Base-by-base conservation (phyloP, 305 asterid genomes). In the Fraxinus latifolia region DNA sequence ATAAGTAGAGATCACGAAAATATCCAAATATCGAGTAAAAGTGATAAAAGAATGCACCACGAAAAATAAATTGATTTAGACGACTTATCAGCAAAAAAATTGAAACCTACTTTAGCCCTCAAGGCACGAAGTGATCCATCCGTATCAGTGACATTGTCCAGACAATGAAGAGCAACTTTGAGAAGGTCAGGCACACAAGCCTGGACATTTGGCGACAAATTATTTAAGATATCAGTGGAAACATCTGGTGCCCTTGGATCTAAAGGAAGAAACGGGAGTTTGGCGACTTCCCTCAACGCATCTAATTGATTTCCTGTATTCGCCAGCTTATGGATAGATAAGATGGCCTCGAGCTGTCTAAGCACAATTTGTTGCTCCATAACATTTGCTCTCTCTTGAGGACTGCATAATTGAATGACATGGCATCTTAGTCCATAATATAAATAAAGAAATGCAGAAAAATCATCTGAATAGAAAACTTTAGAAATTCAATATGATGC, bases 61-160 rank as follows among this genome's bases (percentile, higher is more conserved):
- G 19, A 33, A 75, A 31, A 34, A 71, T 15, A 76, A 68, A 68
- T 14, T 17, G 32, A 60, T 78, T n/a, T 21, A 14, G 42, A n/a
- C 32, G 3, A 33, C 74, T 19, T 34, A 77, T 33, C 3, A 25
- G 14, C 15, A 77, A 32, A 78, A 32, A 34, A 29, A 77, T 9
- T 47, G 50, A 25, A 65, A 36, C 83, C 44, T 84, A 93, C 99
- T 97, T 94, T 94, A n/a, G 92, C 89, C 91, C 93, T 91, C 91
- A 96, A 86, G 77, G 97, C 91, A 71, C 98, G 97, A 70, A 96
- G 93, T 0, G 98, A 94, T 83, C 99, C 99, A 74, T 96, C 99
- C 55, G 97, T 87, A 83, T 96, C 98, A 23, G 86, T 73, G 72
- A 93, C 95, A 23, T 90, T 93, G 27, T 96, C 98, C 89, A 94